Conservation (phyloP, 768 basidiomycete species). For the Polyporus arcularius region DNA sequence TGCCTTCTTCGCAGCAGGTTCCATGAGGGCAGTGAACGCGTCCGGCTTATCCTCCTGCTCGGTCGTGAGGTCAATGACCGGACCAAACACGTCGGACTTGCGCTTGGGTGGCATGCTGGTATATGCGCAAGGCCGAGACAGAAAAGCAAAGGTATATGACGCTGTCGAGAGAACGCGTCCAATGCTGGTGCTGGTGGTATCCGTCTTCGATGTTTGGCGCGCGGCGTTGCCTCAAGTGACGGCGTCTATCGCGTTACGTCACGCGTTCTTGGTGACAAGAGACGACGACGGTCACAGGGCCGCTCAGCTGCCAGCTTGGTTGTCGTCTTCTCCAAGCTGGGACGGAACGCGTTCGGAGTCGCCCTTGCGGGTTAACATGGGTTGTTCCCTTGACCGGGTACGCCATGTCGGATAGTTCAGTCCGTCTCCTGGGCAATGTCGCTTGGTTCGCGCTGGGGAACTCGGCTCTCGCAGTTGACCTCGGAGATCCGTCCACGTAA, state of each 20-base stretch:
- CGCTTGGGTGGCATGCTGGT: slow-evolving; percentile 41
- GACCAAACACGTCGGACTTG: slow-evolving; percentile 36
- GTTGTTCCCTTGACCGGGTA: too few relatives aligned
- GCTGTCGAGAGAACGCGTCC: too few relatives aligned
- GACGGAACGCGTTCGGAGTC: not conserved
- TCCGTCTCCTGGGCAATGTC: not conserved
- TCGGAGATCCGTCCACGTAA: not conserved
- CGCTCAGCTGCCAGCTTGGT: not conserved
- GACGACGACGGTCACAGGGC: not conserved
- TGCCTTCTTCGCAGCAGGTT: slow-evolving; percentile 33
- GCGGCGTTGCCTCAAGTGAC: not conserved
- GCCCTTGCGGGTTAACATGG: too few relatives aligned
- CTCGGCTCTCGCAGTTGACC: too few relatives aligned
- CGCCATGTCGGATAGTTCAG: not conserved
- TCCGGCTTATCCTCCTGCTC: slow-evolving; percentile 18
- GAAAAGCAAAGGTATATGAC: not conserved
- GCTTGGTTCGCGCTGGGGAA: not conserved
- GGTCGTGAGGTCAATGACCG: slow-evolving; percentile 7
- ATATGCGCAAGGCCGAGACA: not conserved
- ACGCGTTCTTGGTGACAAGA: slow-evolving; percentile 6
- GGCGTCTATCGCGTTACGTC: slow-evolving; percentile 10
- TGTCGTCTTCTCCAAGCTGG: not conserved
- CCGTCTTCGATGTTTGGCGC: too few relatives aligned
- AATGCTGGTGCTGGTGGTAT: too few relatives aligned
- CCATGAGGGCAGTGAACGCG: not conserved